phyloP scores from a whole-genome alignment of 345 rosid genomes.

The Gynandropsis gynandra region DNA sequence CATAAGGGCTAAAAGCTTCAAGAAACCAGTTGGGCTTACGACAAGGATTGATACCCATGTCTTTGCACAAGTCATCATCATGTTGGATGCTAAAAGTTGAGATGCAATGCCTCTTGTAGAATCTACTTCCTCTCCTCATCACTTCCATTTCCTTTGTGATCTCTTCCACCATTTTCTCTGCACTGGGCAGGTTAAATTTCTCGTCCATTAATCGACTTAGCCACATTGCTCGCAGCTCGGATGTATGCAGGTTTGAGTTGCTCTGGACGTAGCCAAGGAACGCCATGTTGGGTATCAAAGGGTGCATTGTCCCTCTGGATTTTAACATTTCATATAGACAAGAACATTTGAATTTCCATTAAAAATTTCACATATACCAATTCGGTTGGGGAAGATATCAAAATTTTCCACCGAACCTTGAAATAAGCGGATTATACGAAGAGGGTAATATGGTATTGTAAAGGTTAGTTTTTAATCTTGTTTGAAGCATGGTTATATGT shows the following conservation, averaged over 20 bases:
- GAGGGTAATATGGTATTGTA: too few species aligned
- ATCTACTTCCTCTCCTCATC: conserved; percentile 55
- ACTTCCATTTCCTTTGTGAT: conserved; percentile 47
- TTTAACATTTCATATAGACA: too few species aligned
- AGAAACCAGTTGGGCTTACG: conserved; percentile 57
- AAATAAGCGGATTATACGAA: too few species aligned
- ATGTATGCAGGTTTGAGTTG: conserved; percentile 61
- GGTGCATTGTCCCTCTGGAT: conserved; percentile 76
- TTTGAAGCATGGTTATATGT: too few species aligned
- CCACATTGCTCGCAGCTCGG: conserved; percentile 82
- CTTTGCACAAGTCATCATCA: conserved; percentile 68
- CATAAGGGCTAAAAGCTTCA: conserved; percentile 76
- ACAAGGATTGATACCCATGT: conserved; percentile 70
- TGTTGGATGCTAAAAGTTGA: conserved; percentile 91
- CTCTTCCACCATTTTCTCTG: conserved; percentile 58
- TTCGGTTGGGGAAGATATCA: too few species aligned
- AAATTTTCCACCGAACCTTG: too few species aligned
- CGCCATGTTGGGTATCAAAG: conserved; percentile 78
- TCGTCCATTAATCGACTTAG: conserved; percentile 44
- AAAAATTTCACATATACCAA: too few species aligned
- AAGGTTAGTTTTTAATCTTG: too few species aligned
- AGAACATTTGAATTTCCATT: too few species aligned
- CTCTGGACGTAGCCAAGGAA: conserved; percentile 77
- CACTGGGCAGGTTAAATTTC: conserved; percentile 59
- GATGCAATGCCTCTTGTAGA: conserved; percentile 76